These are phyloP conservation scores for Debaryomyces psychrophilus DNA, from an alignment of 1,139 yeast species.

Conservation along the genomic window DNA sequence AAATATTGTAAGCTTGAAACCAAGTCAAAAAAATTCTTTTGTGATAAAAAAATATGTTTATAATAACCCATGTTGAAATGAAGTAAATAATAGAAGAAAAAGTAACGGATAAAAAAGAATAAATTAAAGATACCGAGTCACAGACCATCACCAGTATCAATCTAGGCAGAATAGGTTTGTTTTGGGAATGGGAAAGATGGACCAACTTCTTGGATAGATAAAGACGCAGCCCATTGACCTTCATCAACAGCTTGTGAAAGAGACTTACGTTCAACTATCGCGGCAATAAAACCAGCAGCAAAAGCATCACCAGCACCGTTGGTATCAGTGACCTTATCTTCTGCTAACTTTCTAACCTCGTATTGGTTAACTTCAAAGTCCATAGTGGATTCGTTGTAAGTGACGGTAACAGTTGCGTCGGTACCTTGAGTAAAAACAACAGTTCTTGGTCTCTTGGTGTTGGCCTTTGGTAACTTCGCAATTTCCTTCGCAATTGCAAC, in stretches of 20 bases:
- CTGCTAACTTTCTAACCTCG: conserved; percentile 73
- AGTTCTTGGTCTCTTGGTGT: conserved; percentile 71
- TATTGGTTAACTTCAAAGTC: conserved; percentile 51
- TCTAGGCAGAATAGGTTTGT: conserved; percentile 51
- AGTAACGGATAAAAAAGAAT: conserved; percentile 2
- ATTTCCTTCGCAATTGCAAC: conserved; percentile 79
- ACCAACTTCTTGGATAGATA: conserved; percentile 90
- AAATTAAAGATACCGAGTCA: conserved; percentile 5
- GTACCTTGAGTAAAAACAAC: conserved; percentile 92
- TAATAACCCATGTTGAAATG: conserved; percentile 20
- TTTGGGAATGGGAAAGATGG: conserved; percentile 91
- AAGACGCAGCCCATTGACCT: conserved; percentile 97
- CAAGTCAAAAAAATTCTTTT: conserved; percentile 7
- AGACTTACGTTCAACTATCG: conserved; percentile 73
- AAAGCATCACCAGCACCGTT: conserved; percentile 99
- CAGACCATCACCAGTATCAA: conserved; percentile 2
- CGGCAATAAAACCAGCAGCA: conserved; percentile 96
- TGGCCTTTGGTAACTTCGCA: conserved; percentile 78
- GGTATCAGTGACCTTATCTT: conserved; percentile 77
- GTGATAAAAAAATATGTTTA: conserved; percentile 4
- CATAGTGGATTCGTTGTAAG: conserved; percentile 51
- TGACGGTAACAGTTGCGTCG: conserved; percentile 81
- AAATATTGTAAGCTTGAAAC: conserved; percentile 5
- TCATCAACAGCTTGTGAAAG: conserved; percentile 67
- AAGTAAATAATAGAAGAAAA: conserved; percentile 12